Conservation (phyloP, 129 eudicot genomes). For the Oenanthe sinensis region DNA sequence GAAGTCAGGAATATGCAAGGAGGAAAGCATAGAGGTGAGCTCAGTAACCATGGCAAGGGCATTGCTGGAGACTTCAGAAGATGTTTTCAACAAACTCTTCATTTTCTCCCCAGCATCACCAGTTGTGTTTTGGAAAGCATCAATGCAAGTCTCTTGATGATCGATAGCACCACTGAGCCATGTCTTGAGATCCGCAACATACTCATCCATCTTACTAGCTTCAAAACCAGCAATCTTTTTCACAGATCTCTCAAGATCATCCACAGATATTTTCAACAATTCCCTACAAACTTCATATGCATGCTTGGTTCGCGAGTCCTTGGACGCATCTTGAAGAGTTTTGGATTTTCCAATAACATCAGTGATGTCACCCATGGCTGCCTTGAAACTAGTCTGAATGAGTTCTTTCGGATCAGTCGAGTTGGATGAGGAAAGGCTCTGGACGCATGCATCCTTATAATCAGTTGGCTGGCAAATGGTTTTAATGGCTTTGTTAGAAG, state of each 20-base stretch:
- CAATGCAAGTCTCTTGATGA: background rate
- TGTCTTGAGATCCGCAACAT: background rate
- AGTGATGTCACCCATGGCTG: background rate
- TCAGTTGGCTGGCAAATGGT: background rate
- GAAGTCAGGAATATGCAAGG: background rate
- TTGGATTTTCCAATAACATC: background rate
- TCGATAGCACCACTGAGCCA: background rate
- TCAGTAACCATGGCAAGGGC: background rate
- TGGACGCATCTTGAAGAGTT: background rate
- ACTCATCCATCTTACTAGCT: background rate
- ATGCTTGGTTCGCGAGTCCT: background rate
- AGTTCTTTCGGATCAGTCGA: background rate
- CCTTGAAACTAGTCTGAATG: background rate
- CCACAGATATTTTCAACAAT: background rate
- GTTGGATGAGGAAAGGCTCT: background rate
- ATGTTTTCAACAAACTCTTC: background rate
- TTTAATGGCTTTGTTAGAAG: background rate
- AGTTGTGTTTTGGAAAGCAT: background rate
- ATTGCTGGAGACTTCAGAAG: background rate
- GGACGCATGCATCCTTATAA: background rate
- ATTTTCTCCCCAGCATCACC: conserved; percentile 6
- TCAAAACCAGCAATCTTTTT: background rate
- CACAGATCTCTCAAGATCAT: background rate
- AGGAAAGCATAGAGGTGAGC: background rate
- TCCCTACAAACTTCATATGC: background rate